These are phyloP conservation scores for Ophiostoma populinum DNA, from an alignment of 2,329 filamentous ascomycete genomes.

Conservation along the genomic window DNA sequence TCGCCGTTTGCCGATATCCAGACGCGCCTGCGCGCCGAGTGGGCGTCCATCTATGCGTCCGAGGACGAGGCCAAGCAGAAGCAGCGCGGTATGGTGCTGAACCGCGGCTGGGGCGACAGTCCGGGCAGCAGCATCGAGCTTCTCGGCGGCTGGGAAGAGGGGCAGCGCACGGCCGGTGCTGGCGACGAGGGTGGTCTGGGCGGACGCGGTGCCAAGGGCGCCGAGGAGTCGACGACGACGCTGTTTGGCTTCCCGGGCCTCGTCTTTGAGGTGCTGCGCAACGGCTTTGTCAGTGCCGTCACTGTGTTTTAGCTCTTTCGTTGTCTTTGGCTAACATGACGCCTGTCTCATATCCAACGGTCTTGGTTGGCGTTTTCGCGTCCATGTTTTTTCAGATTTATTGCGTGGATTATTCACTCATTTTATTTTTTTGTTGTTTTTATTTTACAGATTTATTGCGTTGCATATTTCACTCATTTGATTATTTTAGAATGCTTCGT, in stretches of 20 bases:
- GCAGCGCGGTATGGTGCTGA: constrained; percentile 69
- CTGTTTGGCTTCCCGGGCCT: constrained; percentile 86
- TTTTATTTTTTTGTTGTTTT: not conserved
- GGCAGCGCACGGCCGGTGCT: constrained; percentile 19
- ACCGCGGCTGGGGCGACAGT: constrained; percentile 80
- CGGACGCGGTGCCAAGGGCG: constrained; percentile 33
- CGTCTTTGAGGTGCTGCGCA: constrained; percentile 91
- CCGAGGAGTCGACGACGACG: constrained; percentile 52
- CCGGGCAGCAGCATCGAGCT: constrained; percentile 80
- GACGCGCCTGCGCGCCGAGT: constrained; percentile 46
- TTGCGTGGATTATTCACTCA: not conserved
- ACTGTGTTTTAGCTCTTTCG: constrained; percentile 52
- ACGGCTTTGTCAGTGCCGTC: constrained; percentile 72
- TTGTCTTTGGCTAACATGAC: not conserved
- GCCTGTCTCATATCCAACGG: not conserved
- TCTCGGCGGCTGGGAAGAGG: constrained; percentile 64
- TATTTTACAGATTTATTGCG: not conserved
- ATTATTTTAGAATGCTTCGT: not conserved
- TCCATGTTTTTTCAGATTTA: not conserved
- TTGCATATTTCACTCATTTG: not conserved
- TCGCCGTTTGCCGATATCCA: constrained; percentile 62
- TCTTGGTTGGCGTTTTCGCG: not conserved
- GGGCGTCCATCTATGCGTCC: constrained; percentile 48
- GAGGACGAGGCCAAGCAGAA: constrained; percentile 31
- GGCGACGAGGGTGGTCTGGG: constrained; percentile 13